Evolutionary conservation across 345 rosid species (phyloP), one percentile per base, ranked within the genome.

Genomic region (Lenwebbia sp.): DNA sequence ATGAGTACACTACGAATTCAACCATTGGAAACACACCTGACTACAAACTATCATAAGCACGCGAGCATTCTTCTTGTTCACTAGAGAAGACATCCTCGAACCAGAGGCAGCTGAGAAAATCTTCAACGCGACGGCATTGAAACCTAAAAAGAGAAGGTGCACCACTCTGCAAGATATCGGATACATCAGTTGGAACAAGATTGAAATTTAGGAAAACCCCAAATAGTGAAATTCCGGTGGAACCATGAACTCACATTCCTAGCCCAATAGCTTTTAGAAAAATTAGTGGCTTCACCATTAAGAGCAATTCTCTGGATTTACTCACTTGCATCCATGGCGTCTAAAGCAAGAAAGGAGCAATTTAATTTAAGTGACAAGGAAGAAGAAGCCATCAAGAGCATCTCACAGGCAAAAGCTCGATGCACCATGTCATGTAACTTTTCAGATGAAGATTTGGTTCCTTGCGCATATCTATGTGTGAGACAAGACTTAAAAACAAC

Each of bases 301-400:
- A 60, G 44, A 89, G 86, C 87, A 89, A 81, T 6, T 82, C 57
- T 56, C 90, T 83, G 76, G 89, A 87, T 83, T 83, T 87, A 85
- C 89, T 89, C 60, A 87, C 89, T 85, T 89, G 88, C 89, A 86
- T 89, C 91, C 91, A 89, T 26, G 91, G 91, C 7, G 88, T 86
- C 88, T 87, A 84, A 52, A 57, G 30, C 47, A 86, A 13, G 57
- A 83, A 54, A 65, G 44, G 8, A 33, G 44, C 44, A 65, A 65
- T 65, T 65, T 65, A 65, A 65, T 19, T 30, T 10, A 33, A 65
- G 44, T 4, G 33, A 33, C 76, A 65, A 33, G 22, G 76, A 65
- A 65, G 76, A 33, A 65, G 76, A 33, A 65, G 37, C 76, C 76
- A 33, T 17, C 76, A 8, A 33, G 44, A 33, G 25, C 44, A 65